A percentile compares a stretch with the other conserved stretches of the same genome.
These are phyloP conservation scores for Periconia sp. DNA, from an alignment of 2,329 filamentous ascomycete genomes.

Conservation along the genomic window DNA sequence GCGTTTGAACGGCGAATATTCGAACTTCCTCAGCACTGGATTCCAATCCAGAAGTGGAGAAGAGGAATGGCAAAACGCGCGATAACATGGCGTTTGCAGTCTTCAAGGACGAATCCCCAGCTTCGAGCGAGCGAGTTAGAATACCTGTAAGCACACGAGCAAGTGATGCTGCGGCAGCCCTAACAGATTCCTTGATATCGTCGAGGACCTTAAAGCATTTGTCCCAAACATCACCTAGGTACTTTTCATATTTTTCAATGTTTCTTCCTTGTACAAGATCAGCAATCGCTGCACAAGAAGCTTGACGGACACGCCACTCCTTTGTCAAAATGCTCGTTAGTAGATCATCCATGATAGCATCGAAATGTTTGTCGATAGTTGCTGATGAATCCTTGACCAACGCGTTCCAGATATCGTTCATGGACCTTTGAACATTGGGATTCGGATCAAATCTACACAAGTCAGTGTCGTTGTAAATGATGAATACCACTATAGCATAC, in stretches of 20 bases:
- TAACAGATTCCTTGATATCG: slow-evolving; percentile 91
- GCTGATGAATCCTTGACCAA: slow-evolving; percentile 84
- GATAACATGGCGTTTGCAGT: slow-evolving; percentile 78
- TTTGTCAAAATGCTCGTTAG: slow-evolving; percentile 82
- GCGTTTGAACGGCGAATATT: slow-evolving; percentile 73
- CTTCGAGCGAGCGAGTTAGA: slow-evolving; percentile 81
- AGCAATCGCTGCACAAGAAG: slow-evolving; percentile 85
- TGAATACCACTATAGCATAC: slow-evolving; percentile 12
- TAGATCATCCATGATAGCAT: slow-evolving; percentile 84
- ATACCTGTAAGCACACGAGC: slow-evolving; percentile 84
- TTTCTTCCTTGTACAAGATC: slow-evolving; percentile 83
- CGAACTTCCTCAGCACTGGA: slow-evolving; percentile 87
- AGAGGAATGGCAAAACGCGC: slow-evolving; percentile 84
- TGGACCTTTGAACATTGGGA: slow-evolving; percentile 85
- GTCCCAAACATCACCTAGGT: slow-evolving; percentile 82
- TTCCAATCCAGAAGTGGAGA: slow-evolving; percentile 87
- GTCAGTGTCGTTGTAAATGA: slow-evolving; percentile 14
- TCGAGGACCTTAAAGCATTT: slow-evolving; percentile 89
- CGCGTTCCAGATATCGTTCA: slow-evolving; percentile 97
- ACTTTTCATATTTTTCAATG: slow-evolving; percentile 70
- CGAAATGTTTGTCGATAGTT: slow-evolving; percentile 79
- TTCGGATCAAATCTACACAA: slow-evolving; percentile 79
- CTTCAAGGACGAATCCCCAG: slow-evolving; percentile 66
- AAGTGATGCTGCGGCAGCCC: slow-evolving; percentile 76
- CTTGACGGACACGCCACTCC: slow-evolving; percentile 92